phyloP scores from a whole-genome alignment of 495 filamentous ascomycete species.

The Penicillium ochrochloron region DNA sequence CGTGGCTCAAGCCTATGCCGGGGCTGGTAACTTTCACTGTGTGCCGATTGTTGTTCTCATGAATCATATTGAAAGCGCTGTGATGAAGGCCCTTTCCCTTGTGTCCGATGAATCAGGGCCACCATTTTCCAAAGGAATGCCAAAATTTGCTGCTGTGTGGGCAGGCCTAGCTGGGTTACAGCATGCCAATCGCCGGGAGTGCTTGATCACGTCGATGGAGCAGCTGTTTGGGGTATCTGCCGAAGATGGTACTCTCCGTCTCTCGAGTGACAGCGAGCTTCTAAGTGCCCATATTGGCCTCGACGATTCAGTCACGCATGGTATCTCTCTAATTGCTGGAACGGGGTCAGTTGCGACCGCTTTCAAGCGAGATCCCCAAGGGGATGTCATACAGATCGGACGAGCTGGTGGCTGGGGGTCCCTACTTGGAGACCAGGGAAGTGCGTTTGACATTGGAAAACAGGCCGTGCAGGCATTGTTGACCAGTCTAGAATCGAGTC shows the following conservation, averaged over 20 bases:
- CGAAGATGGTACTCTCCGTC: conserved; percentile 16
- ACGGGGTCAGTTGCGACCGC: conserved; percentile 36
- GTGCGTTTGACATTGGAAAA: conserved; percentile 40
- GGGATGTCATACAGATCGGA: conserved; percentile 22
- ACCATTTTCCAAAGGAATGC: not conserved
- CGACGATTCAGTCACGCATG: conserved; percentile 15
- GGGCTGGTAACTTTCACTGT: conserved; percentile 39
- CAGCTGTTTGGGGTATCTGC: conserved; percentile 27
- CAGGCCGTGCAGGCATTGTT: not conserved
- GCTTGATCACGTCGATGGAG: conserved; percentile 21
- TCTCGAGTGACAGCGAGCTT: conserved; percentile 35
- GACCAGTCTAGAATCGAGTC: conserved; percentile 1
- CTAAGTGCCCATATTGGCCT: conserved; percentile 29
- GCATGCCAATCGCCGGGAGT: conserved; percentile 25
- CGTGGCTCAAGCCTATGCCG: conserved; percentile 29
- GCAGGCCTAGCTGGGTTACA: conserved; percentile 35
- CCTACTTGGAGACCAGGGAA: conserved; percentile 44
- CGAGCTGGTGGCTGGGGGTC: conserved; percentile 45
- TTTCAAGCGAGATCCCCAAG: conserved; percentile 5
- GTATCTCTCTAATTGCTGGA: conserved; percentile 39
- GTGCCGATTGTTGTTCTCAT: not conserved
- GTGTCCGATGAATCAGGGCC: not conserved
- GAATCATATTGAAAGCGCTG: not conserved
- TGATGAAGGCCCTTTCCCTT: not conserved
- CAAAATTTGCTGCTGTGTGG: conserved; percentile 25